These are phyloP conservation scores for Oenanthe javanica DNA, from an alignment of 140 eudicot species.

Conservation along the genomic window DNA sequence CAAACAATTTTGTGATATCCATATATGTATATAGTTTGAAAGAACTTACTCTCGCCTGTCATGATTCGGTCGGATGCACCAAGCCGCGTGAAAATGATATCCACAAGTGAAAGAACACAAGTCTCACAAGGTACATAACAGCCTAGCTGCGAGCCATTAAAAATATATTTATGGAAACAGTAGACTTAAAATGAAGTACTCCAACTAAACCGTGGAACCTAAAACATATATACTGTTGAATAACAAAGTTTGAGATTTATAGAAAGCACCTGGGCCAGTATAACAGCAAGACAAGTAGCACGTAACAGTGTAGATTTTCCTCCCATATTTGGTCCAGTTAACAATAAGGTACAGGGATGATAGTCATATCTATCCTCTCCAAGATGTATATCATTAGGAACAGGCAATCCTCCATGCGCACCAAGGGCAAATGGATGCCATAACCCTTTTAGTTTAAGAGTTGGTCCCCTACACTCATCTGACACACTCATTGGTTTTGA, in stretches of 20 bases:
- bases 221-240: not conserved
- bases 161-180: not conserved
- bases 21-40: not conserved
- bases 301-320: conserved; percentile 98
- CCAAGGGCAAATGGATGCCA: conserved; percentile 98
- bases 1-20: not conserved
- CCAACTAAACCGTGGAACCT: not conserved
- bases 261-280: conserved; percentile 78
- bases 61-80: conserved; percentile 98
- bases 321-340: conserved; percentile 99
- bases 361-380: conserved; percentile 53
- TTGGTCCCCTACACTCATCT: conserved; percentile 42
- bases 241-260: not conserved
- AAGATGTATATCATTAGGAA: conserved; percentile 73
- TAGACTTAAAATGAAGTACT: not conserved
- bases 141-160: conserved; percentile 61
- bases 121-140: conserved; percentile 81
- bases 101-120: conserved; percentile 74
- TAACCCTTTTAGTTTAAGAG: conserved; percentile 63
- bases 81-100: conserved; percentile 82
- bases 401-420: conserved; percentile 67
- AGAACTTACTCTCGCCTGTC: conserved; percentile 92
- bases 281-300: conserved; percentile 80
- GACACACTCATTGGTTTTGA: conserved; percentile 27
- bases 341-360: conserved; percentile 58